Percentiles rank a stretch among this genome's conserved stretches.
phyloP scores from a whole-genome alignment of 176 grass and related monocot species.

The Dendrocalamus sinicus region DNA sequence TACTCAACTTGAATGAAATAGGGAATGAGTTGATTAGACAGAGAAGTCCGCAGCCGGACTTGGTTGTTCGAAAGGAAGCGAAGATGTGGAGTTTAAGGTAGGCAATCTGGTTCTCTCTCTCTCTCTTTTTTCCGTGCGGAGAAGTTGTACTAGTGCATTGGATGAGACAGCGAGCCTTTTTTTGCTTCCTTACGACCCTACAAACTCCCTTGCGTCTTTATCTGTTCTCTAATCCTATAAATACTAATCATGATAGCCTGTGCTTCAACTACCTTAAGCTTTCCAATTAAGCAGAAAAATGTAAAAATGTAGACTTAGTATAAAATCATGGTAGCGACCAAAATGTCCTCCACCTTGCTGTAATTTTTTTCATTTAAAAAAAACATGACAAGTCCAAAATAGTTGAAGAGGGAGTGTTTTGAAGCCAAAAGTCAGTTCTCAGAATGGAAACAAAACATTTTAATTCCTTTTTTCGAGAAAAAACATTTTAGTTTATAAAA shows the following conservation, averaged over 20 bases:
- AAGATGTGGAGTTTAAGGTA: slow-evolving; percentile 43
- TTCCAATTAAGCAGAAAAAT: slow-evolving; percentile 39
- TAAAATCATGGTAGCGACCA: too few relatives aligned
- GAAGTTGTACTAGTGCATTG: slow-evolving; percentile 49
- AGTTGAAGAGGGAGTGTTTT: too few relatives aligned
- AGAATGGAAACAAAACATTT: too few relatives aligned
- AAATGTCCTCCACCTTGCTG: too few relatives aligned
- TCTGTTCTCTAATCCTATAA: slow-evolving; percentile 29
- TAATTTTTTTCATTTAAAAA: too few relatives aligned
- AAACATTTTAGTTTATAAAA: too few relatives aligned
- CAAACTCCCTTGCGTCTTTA: slow-evolving; percentile 53
- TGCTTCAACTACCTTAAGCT: slow-evolving; percentile 46
- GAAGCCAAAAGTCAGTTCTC: too few relatives aligned
- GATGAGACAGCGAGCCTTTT: slow-evolving; percentile 58
- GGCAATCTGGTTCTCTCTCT: slow-evolving; percentile 43
- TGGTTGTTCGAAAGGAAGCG: slow-evolving; percentile 45
- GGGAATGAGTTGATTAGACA: slow-evolving; percentile 35
- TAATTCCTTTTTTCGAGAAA: too few relatives aligned
- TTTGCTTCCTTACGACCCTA: slow-evolving; percentile 61
- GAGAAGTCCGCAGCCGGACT: slow-evolving; percentile 43
- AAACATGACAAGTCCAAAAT: too few relatives aligned
- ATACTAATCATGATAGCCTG: slow-evolving; percentile 45
- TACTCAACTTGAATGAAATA: slow-evolving; percentile 52
- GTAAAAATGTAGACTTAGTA: not conserved
- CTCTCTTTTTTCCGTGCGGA: slow-evolving; percentile 46